Evolutionary conservation across 768 basidiomycete species (phyloP).

Genomic region (Amanita thiersii): DNA sequence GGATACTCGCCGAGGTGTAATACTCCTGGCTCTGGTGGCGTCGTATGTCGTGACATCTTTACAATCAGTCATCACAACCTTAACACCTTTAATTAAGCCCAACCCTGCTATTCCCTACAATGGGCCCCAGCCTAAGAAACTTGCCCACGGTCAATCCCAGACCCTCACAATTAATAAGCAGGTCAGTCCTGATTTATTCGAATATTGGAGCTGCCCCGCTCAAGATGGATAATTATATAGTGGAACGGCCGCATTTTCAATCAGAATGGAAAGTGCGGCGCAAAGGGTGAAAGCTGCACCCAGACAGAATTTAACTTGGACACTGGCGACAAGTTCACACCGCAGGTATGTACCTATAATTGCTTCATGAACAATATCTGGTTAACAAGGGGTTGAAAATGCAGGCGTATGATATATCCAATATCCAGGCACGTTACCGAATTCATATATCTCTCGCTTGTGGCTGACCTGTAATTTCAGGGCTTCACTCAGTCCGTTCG

Average conservation of each 20-base stretch:
- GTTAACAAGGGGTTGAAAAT: neutral
- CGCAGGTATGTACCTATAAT: constrained; percentile 20
- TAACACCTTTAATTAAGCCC: constrained; percentile 13
- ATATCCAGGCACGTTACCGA: constrained; percentile 20
- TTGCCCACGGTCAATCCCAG: constrained; percentile 19
- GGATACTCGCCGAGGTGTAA: constrained; percentile 32
- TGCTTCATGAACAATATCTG: neutral
- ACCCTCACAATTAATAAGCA: constrained; percentile 21
- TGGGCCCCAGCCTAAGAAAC: constrained; percentile 23
- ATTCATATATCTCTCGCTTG: neutral
- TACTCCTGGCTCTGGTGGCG: constrained; percentile 25
- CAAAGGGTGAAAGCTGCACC: constrained; percentile 29
- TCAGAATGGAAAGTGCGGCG: constrained; percentile 28
- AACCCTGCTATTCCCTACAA: constrained; percentile 24
- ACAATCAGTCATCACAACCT: neutral
- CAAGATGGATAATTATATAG: constrained; percentile 14
- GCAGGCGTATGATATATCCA: constrained; percentile 36
- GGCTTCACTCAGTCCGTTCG: constrained; percentile 31
- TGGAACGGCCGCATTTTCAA: constrained; percentile 35
- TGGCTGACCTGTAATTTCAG: constrained; percentile 5
- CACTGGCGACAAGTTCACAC: constrained; percentile 19
- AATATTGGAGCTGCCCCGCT: neutral
- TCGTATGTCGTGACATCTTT: constrained; percentile 14
- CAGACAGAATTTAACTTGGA: constrained; percentile 32
- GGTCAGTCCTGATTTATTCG: constrained; percentile 11